Conservation (phyloP, 352 stramenopile genomes). For the Globisporangium ultimum region DNA sequence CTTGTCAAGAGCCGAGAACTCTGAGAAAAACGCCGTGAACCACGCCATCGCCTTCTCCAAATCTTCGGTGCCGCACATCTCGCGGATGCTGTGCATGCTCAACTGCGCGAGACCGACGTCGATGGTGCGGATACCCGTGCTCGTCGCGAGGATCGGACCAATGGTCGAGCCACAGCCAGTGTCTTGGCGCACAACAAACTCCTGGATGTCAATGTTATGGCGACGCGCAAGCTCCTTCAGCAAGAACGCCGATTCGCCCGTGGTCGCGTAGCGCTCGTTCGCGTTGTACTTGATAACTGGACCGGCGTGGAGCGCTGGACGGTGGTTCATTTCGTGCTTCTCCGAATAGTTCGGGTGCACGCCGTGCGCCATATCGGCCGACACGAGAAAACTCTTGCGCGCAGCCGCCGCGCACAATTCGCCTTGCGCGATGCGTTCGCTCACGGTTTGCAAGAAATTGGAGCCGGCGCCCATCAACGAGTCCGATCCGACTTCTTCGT, state of each 20-base stretch:
- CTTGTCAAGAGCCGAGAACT: conserved; percentile 89
- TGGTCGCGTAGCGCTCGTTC: conserved; percentile 98
- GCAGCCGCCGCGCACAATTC: conserved; percentile 47
- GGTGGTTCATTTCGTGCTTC: conserved; percentile 95
- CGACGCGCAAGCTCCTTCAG: conserved; percentile 89
- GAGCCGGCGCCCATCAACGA: conserved; percentile 84
- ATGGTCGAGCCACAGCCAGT: conserved; percentile 97
- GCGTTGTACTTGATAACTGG: conserved; percentile 99
- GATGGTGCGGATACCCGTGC: conserved; percentile 95
- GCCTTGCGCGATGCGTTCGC: conserved; percentile 53
- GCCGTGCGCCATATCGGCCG: conserved; percentile 96
- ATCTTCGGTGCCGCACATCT: conserved; percentile 93
- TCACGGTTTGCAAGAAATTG: conserved; percentile 75
- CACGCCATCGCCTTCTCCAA: conserved; percentile 79
- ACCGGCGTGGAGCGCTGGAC: conserved; percentile 89
- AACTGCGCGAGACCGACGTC: conserved; percentile 96
- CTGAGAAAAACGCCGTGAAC: conserved; percentile 92
- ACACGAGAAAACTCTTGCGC: conserved; percentile 85
- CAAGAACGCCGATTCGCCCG: conserved; percentile 89
- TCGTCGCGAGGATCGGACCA: conserved; percentile 93
- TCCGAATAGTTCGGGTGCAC: conserved; percentile 97
- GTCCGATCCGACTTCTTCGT: conserved; percentile 96
- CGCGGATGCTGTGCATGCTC: conserved; percentile 97
- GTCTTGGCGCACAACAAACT: conserved; percentile 97
- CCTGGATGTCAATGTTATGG: conserved; percentile 88